phyloP scores from a whole-genome alignment of 2,329 filamentous ascomycete species.

The Colletotrichum abscissum region DNA sequence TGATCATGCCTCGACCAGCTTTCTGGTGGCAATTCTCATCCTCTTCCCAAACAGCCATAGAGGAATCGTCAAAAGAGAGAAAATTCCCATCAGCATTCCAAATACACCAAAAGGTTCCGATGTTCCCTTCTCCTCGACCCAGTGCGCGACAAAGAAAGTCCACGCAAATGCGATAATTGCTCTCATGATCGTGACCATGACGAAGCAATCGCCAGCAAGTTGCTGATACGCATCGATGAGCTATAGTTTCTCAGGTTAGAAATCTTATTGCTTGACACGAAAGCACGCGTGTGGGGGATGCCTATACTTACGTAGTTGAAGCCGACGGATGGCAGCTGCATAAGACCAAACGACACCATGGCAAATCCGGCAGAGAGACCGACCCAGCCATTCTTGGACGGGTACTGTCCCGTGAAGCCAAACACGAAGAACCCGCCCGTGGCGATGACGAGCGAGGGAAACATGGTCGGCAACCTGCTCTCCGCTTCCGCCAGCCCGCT shows the following conservation, averaged over 20 bases:
- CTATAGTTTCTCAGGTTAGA: conserved; percentile 40
- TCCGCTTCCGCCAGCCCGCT: conserved; percentile 48
- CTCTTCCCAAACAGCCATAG: conserved; percentile 49
- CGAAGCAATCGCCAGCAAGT: conserved; percentile 63
- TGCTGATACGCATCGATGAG: conserved; percentile 62
- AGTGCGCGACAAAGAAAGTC: conserved; percentile 64
- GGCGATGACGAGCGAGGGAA: conserved; percentile 43
- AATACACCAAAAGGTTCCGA: conserved; percentile 65
- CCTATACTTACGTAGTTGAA: conserved; percentile 50
- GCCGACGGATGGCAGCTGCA: conserved; percentile 52
- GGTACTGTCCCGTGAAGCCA: conserved; percentile 49
- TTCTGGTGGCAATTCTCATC: conserved; percentile 48
- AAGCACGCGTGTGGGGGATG: no score
- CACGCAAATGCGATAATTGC: conserved; percentile 63
- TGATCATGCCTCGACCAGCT: background rate
- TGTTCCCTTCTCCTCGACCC: conserved; percentile 55
- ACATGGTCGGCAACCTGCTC: conserved; percentile 44
- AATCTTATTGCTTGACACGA: background rate
- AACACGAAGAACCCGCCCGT: conserved; percentile 49
- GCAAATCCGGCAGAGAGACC: conserved; percentile 47
- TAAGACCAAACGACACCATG: conserved; percentile 51
- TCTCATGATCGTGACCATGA: conserved; percentile 60
- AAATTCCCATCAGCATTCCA: conserved; percentile 61
- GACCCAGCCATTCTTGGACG: conserved; percentile 45
- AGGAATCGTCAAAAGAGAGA: conserved; percentile 51